phyloP scores from a whole-genome alignment of 179 eudicot genomes.

The Corrigiola litoralis region DNA sequence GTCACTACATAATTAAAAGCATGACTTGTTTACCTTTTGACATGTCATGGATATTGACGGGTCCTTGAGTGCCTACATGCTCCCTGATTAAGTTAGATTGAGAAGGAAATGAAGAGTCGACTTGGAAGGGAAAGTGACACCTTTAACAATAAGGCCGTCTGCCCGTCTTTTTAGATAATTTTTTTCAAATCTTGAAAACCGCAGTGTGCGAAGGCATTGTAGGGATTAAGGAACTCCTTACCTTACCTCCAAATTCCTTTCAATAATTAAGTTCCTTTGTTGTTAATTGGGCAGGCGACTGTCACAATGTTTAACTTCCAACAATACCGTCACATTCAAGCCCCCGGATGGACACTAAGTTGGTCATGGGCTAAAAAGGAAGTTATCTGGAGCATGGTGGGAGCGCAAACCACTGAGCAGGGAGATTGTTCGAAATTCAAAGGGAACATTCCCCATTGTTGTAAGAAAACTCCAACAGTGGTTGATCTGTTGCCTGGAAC shows the following conservation, averaged over 20 bases:
- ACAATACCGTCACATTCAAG: slow-evolving; percentile 41
- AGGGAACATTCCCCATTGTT: slow-evolving; percentile 41
- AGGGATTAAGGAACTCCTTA: background rate
- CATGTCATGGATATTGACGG: too few species aligned
- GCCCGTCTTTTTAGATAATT: too few species aligned
- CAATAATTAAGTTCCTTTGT: background rate
- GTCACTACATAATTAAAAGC: too few species aligned
- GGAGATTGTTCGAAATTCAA: slow-evolving; percentile 45
- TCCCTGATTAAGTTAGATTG: too few species aligned
- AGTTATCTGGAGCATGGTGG: slow-evolving; percentile 46
- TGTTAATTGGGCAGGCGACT: slow-evolving; percentile 26
- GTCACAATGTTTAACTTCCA: slow-evolving; percentile 43
- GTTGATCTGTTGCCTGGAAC: slow-evolving; percentile 44
- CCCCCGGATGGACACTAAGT: slow-evolving; percentile 42
- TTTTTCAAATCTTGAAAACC: too few species aligned
- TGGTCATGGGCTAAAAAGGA: slow-evolving; percentile 47
- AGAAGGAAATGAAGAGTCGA: too few species aligned
- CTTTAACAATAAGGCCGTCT: too few species aligned
- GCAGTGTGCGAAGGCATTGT: background rate
- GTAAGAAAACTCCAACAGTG: slow-evolving; percentile 36
- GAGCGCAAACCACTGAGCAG: slow-evolving; percentile 40
- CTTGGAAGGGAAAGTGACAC: too few species aligned
- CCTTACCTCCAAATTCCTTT: background rate
- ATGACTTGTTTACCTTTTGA: too few species aligned
- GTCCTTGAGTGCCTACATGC: too few species aligned